Conservation (phyloP, 2,329 filamentous ascomycete genomes). For the Drechslerella stenobrocha region DNA sequence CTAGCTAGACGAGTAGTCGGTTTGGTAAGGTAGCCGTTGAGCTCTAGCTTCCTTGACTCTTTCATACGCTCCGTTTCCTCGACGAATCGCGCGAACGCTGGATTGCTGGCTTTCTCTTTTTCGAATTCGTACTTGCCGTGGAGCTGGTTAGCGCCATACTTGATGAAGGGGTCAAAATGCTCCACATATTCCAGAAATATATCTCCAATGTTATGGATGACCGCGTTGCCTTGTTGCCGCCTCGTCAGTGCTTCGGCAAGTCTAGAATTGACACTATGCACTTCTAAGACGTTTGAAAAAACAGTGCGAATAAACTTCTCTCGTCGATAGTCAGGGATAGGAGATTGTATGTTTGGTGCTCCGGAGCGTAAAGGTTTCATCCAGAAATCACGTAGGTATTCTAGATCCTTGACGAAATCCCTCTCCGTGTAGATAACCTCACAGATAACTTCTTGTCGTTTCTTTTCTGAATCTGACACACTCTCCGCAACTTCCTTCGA, state of each 20-base stretch:
- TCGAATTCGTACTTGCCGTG: conserved; percentile 98
- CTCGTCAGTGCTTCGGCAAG: conserved; percentile 86
- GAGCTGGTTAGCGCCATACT: conserved; percentile 91
- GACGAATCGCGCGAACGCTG: conserved; percentile 83
- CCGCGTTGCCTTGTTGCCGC: conserved; percentile 83
- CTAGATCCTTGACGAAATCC: conserved; percentile 97
- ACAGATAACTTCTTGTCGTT: conserved; percentile 95
- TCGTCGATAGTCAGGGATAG: conserved; percentile 81
- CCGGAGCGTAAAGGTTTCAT: conserved; percentile 84
- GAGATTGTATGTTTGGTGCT: conserved; percentile 67
- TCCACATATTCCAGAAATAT: conserved; percentile 92
- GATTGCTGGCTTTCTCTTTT: conserved; percentile 85
- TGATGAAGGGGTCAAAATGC: conserved; percentile 92
- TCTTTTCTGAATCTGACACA: conserved; percentile 88
- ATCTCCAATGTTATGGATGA: conserved; percentile 87
- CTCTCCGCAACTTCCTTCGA: conserved; percentile 91
- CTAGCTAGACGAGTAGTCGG: conserved; percentile 91
- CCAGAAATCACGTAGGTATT: conserved; percentile 98
- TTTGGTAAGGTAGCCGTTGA: conserved; percentile 97
- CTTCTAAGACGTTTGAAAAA: conserved; percentile 94
- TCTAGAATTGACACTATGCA: conserved; percentile 85
- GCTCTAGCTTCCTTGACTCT: conserved; percentile 91
- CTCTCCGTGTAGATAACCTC: conserved; percentile 98
- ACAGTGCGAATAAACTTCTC: conserved; percentile 92
- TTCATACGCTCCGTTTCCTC: conserved; percentile 95